These are phyloP conservation scores for Trichoderma virens DNA, from an alignment of 495 filamentous ascomycete genomes.

Conservation along the genomic window DNA sequence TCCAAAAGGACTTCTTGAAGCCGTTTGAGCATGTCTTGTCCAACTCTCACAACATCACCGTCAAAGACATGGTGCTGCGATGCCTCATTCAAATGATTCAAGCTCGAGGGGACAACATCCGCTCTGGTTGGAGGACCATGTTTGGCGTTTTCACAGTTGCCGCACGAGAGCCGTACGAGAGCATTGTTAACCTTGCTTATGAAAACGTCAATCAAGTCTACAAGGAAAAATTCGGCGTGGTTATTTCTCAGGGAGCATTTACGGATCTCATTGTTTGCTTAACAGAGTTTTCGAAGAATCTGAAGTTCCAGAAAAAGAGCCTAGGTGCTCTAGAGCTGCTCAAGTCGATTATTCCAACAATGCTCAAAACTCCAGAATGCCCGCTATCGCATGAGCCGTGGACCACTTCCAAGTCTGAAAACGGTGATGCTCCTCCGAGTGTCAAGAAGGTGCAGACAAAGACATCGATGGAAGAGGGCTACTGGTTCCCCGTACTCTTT, in stretches of 20 bases:
- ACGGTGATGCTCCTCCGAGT: conserved; percentile 15
- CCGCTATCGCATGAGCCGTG: conserved; percentile 54
- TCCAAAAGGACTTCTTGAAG: conserved; percentile 98
- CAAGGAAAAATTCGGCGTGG: conserved; percentile 89
- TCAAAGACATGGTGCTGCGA: conserved; percentile 97
- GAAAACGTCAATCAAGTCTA: conserved; percentile 98
- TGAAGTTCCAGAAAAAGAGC: conserved; percentile 94
- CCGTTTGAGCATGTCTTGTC: conserved; percentile 96
- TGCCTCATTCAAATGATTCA: conserved; percentile 99
- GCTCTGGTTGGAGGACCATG: conserved; percentile 98
- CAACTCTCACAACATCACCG: conserved; percentile 78
- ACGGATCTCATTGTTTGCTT: conserved; percentile 93
- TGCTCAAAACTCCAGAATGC: conserved; percentile 94
- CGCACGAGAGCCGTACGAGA: conserved; percentile 85
- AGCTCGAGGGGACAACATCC: conserved; percentile 88
- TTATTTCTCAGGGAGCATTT: conserved; percentile 94
- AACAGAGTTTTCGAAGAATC: conserved; percentile 97
- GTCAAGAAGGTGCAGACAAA: conserved; percentile 35
- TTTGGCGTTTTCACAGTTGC: conserved; percentile 98
- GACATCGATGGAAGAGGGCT: conserved; percentile 86
- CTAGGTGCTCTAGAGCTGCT: conserved; percentile 92
- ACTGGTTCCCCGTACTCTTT: conserved; percentile 96
- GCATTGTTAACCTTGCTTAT: conserved; percentile 91
- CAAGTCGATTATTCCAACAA: conserved; percentile 82
- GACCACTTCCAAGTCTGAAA: conserved; percentile 26